Percentiles rank a stretch among this genome's conserved stretches.
Conservation (phyloP, 1,284 basidiomycete genomes). For the Ustilago crameri region DNA sequence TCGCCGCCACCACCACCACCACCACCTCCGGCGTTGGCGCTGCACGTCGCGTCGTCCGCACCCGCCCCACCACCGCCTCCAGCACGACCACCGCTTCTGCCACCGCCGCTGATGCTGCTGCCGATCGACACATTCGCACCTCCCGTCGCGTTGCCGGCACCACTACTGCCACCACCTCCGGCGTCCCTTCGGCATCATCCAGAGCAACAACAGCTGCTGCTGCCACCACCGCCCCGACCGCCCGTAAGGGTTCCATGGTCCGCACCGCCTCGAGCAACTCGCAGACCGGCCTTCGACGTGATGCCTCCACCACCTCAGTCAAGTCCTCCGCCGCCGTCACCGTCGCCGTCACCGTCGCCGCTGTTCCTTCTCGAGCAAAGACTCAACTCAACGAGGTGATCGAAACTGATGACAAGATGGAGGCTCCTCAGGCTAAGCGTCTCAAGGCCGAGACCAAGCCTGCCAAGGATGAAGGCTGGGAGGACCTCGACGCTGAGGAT, state of each 20-base stretch:
- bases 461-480: conserved; percentile 74
- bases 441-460: conserved; percentile 52
- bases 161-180: conserved; percentile 23
- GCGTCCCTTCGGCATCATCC: conserved; percentile 29
- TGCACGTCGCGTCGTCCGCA: conserved; percentile 47
- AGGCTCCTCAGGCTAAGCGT: conserved; percentile 48
- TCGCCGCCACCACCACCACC: conserved; percentile 26
- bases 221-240: conserved; percentile 13
- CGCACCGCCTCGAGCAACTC: conserved; percentile 42
- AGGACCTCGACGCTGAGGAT: conserved; percentile 92
- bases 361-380: conserved; percentile 25
- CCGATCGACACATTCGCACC: conserved; percentile 38
- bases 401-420: conserved; percentile 46
- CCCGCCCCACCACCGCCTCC: conserved; percentile 34
- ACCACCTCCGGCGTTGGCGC: conserved; percentile 33
- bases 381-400: conserved; percentile 38
- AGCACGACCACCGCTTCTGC: conserved; percentile 17
- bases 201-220: conserved; percentile 20
- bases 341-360: background rate
- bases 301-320: conserved; percentile 17
- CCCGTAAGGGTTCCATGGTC: conserved; percentile 40
- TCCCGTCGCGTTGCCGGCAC: conserved; percentile 37
- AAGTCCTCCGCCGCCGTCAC: background rate
- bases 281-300: conserved; percentile 37
- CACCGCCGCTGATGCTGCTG: conserved; percentile 20